A percentile compares a stretch with the other conserved stretches of the same genome.
phyloP scores from a whole-genome alignment of 257 asterid species.

The Echites panduratus region DNA sequence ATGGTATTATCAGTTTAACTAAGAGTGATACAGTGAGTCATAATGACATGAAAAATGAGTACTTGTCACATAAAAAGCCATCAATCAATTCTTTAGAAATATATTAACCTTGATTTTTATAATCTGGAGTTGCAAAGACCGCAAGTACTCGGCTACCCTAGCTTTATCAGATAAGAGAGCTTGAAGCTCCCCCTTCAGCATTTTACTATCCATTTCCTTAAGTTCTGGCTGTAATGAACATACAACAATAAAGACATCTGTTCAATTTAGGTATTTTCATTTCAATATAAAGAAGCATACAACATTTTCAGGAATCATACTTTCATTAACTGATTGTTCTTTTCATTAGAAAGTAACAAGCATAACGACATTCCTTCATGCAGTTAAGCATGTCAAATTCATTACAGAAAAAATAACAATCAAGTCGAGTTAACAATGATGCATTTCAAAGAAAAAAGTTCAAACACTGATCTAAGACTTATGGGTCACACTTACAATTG shows the following conservation, averaged over 20 bases:
- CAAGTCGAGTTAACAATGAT: neutral
- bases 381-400: neutral
- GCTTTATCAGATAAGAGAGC: constrained; percentile 65
- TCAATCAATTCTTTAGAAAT: neutral
- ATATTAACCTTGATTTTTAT: constrained; percentile 50
- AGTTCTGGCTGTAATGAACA: constrained; percentile 54
- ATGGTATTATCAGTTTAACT: neutral
- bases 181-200: constrained; percentile 62
- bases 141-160: constrained; percentile 65
- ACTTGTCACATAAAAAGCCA: neutral
- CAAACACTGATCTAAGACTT: neutral
- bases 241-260: constrained; percentile 11
- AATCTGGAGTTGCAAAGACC: constrained; percentile 69
- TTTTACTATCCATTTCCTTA: constrained; percentile 44
- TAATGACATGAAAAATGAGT: neutral
- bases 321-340: neutral
- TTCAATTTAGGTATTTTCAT: neutral
- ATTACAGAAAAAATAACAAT: neutral
- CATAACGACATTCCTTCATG: neutral
- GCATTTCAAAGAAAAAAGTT: neutral
- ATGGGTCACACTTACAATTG: neutral
- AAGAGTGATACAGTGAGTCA: neutral
- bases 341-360: neutral
- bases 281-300: neutral
- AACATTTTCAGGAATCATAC: neutral